Conservation (phyloP, 345 rosid species). For the Stellera chamaejasme region DNA sequence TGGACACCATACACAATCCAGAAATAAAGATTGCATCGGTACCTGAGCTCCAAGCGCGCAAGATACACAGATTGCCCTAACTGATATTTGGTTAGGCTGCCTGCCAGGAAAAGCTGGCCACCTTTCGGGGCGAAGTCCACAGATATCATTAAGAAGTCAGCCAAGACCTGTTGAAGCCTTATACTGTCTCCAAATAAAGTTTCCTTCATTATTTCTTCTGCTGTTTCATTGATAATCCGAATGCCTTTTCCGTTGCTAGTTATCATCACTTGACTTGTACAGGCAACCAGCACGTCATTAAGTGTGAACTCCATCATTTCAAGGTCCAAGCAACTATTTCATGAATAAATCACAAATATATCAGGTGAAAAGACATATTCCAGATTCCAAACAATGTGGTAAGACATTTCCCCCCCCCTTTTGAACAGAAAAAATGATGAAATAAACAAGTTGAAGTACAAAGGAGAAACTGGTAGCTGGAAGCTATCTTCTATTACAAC, state of each 20-base stretch:
- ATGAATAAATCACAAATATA: not conserved
- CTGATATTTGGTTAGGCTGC: slow-evolving; percentile 55
- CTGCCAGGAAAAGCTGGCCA: slow-evolving; percentile 42
- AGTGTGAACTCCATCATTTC: slow-evolving; percentile 74
- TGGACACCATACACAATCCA: not conserved
- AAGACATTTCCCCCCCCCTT: no score
- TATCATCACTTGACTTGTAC: slow-evolving; percentile 68
- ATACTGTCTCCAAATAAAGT: slow-evolving; percentile 72
- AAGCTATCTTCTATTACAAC: not conserved
- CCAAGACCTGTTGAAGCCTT: slow-evolving; percentile 77
- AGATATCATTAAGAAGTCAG: slow-evolving; percentile 59
- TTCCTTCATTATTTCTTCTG: slow-evolving; percentile 42
- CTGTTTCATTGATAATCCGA: slow-evolving; percentile 37
- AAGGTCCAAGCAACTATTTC: slow-evolving; percentile 58
- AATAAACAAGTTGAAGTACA: not conserved
- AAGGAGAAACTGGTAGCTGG: not conserved
- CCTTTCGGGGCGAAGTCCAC: slow-evolving; percentile 53
- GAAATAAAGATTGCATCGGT: slow-evolving; percentile 7
- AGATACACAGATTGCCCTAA: slow-evolving; percentile 68
- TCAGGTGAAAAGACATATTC: slow-evolving; percentile 1
- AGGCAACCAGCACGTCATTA: slow-evolving; percentile 41
- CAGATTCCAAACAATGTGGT: not conserved
- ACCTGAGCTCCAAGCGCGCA: slow-evolving; percentile 67
- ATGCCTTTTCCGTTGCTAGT: slow-evolving; percentile 57
- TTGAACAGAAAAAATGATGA: no score